Base-by-base conservation (phyloP, 1,284 basidiomycete genomes). In the Leucoagaricus sp. region DNA sequence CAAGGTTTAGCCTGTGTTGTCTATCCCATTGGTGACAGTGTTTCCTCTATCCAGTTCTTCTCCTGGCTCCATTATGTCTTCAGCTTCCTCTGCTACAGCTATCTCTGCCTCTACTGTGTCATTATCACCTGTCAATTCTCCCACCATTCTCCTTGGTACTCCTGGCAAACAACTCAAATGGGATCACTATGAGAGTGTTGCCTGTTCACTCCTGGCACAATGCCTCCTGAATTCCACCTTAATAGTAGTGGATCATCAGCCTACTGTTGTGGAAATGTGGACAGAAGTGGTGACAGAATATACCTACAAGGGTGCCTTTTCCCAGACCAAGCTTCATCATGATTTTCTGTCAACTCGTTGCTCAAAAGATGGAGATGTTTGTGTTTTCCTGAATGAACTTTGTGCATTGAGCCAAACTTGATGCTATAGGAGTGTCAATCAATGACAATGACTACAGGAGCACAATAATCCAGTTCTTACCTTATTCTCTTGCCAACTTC, bases 381-480 rank as follows among this genome's bases (percentile, higher is more conserved):
- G n/a, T 9, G 5, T 12, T 5, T 51, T 51, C 49, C 23, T 42
- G 10, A 29, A 17, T 13, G 12, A 40, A 8, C 34, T 75, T 6
- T 0, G 55, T 61, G 0, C 67, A 70, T 9, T 46, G 53, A 0
- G 67, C 72, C 33, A 63, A 71, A 21, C 59, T 74, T 4, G 60
- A 64, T 0, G 54, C 67, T 12, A 55, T 69, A 1, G 70, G 72
- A 1, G 63, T 72, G 1, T 50, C 58, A 1, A 71, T 76, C n/a
- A 56, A 58, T 3, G 62, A 72, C 1, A 60, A 65, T 6, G 68
- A 75, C 46, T 71, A 73, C 45, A 41, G 59, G 10, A 73, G 64
- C 0, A 72, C 67, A 2, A 72, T 74, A n/a, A 62, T 76, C 13
- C 55, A 55, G 0, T 72, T 67, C 49, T 60, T 76, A 17, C 72